phyloP scores from a whole-genome alignment of 768 basidiomycete species.

The Lentinula aciculospora region DNA sequence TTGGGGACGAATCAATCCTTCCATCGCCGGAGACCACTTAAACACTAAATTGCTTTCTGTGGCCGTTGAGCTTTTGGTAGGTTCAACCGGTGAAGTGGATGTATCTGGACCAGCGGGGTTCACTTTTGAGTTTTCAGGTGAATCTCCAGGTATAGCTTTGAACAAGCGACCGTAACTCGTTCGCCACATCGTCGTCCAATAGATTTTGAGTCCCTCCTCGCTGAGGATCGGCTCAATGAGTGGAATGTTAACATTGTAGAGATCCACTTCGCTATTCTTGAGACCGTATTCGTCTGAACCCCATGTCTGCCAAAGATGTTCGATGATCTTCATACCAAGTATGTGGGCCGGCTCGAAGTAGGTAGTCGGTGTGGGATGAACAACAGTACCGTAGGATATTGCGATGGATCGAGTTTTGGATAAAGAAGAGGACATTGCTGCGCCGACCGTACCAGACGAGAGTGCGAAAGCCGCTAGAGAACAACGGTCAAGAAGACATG shows the following conservation, averaged over 20 bases:
- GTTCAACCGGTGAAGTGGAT: slow-evolving; percentile 15
- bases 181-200: slow-evolving; percentile 83
- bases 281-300: slow-evolving; percentile 59
- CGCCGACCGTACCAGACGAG: slow-evolving; percentile 91
- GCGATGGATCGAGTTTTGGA: slow-evolving; percentile 75
- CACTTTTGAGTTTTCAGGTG: slow-evolving; percentile 16
- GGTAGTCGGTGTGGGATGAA: slow-evolving; percentile 55
- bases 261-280: slow-evolving; percentile 62
- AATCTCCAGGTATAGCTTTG: slow-evolving; percentile 33
- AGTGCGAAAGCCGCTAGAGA: slow-evolving; percentile 73
- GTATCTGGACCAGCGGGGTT: slow-evolving; percentile 42
- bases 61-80: slow-evolving; percentile 7
- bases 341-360: slow-evolving; percentile 69
- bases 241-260: slow-evolving; percentile 88
- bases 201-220: slow-evolving; percentile 57
- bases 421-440: slow-evolving; percentile 76
- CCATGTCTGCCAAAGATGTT: slow-evolving; percentile 81
- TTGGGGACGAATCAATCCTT: slow-evolving; percentile 57
- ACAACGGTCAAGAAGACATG: slow-evolving; percentile 9
- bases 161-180: slow-evolving; percentile 83
- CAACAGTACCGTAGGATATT: slow-evolving; percentile 79
- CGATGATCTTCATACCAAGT: slow-evolving; percentile 61
- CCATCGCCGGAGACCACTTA: slow-evolving; percentile 68
- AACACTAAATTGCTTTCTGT: slow-evolving; percentile 48
- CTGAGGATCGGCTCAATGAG: slow-evolving; percentile 61